Percentiles rank a stretch among this genome's conserved stretches.
phyloP scores from a whole-genome alignment of 179 eudicot species.

The Dionaea muscipula region DNA sequence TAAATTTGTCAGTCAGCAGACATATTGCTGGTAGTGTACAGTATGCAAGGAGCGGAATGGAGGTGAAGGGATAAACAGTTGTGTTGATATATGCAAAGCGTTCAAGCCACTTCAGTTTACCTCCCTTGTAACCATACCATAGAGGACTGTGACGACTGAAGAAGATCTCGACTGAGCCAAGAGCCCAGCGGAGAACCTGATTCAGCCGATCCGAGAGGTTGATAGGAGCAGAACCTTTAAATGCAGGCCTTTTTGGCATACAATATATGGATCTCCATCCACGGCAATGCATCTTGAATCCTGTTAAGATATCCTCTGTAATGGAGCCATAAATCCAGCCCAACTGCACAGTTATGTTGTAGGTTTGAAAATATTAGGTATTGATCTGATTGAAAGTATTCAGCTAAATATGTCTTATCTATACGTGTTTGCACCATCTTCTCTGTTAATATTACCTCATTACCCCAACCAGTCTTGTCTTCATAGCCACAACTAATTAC shows the following conservation, averaged over 20 bases:
- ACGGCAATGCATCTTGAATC: constrained; percentile 92
- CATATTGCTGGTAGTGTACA: constrained; percentile 83
- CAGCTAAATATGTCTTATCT: too few relatives aligned
- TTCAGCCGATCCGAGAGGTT: constrained; percentile 76
- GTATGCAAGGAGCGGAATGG: constrained; percentile 69
- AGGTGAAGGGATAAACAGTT: constrained; percentile 74
- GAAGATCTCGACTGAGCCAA: constrained; percentile 83
- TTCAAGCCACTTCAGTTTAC: constrained; percentile 71
- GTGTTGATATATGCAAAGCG: constrained; percentile 76
- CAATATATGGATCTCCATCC: constrained; percentile 92
- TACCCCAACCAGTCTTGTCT: constrained; percentile 95
- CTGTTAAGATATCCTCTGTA: constrained; percentile 81
- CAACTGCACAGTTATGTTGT: constrained; percentile 34
- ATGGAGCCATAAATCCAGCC: constrained; percentile 93
- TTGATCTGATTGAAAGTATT: neutral
- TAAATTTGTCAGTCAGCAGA: constrained; percentile 77
- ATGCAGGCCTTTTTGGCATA: constrained; percentile 75
- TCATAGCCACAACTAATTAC: constrained; percentile 94
- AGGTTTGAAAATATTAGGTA: neutral
- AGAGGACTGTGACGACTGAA: constrained; percentile 79
- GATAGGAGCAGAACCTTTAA: constrained; percentile 76
- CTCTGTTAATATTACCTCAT: constrained; percentile 40
- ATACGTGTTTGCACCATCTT: neutral
- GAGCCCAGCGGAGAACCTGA: constrained; percentile 90
- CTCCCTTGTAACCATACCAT: constrained; percentile 60